phyloP scores from a whole-genome alignment of 2,329 filamentous ascomycete species.

The Verticillium klebahnii region DNA sequence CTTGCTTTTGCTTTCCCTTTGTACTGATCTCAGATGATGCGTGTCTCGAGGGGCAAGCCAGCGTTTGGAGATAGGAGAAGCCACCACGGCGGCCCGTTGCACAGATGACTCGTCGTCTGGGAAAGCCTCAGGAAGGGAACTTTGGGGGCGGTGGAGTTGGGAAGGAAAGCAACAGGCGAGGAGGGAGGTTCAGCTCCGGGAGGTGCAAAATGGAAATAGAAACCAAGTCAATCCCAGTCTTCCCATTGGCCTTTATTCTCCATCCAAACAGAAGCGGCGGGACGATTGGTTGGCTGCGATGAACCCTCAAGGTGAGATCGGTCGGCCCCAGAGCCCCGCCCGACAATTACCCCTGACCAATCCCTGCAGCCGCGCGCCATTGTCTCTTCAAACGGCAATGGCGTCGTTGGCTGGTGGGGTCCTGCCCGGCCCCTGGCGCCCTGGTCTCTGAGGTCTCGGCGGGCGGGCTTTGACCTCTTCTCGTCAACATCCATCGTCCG shows the following conservation, averaged over 20 bases:
- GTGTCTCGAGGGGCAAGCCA: background rate
- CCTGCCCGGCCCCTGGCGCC: background rate
- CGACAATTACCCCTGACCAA: constrained; percentile 1
- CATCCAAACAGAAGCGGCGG: background rate
- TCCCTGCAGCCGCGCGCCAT: constrained; percentile 3
- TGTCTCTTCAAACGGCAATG: constrained; percentile 1
- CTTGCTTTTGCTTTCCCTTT: background rate
- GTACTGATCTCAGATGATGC: background rate
- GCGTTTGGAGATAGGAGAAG: background rate
- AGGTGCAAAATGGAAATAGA: background rate
- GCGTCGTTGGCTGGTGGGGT: background rate
- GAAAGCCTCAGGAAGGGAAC: background rate
- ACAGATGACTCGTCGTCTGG: background rate
- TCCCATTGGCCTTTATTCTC: background rate
- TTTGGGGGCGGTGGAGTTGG: background rate
- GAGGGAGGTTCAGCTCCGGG: background rate
- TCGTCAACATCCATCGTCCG: background rate
- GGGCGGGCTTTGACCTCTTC: background rate
- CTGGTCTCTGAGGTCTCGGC: background rate
- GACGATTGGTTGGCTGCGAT: background rate
- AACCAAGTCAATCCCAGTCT: background rate
- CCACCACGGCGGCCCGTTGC: background rate
- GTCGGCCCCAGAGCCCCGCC: background rate
- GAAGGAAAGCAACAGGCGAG: background rate
- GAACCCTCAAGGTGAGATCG: background rate